Base-by-base conservation (phyloP, 2,329 filamentous ascomycete genomes). In the Aspergillus pseudonomiae region DNA sequence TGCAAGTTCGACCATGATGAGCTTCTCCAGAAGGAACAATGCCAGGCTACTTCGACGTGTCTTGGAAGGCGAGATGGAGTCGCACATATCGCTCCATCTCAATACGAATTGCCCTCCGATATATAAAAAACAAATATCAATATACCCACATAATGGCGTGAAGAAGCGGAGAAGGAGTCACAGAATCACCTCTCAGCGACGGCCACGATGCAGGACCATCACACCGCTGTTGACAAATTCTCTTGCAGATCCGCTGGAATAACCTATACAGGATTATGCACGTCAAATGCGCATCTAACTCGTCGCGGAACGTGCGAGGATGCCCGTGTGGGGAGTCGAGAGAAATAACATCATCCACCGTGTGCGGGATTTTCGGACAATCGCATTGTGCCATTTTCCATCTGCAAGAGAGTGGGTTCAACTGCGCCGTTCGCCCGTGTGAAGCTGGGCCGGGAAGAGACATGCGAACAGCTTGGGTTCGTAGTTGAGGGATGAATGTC, bases 201-300 rank as follows among this genome's bases (percentile, higher is more conserved):
- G 19, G 24, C n/a, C 5, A 46, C 43, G 21, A 60, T 54, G 52
- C 21, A 54, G 19, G 19, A 14, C 5, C 32, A 60, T 57, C 60
- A 65, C 63, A 65, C 60, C 60, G 60, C 63, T 53, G 53, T 3
- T 55, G 32, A 46, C 46, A 14, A 10, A 46, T 26, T 50, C 26
- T 50, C 46, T 19, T 19, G 45, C 6, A 9, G 39, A 19, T 41
- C 7, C 39, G 19, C 16, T 9, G n/a, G 7, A 54, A 21, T n/a
- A 54, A 24, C 9, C 52, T 34, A 32, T 6, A 36, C 3, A 11
- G 52, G 28, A 54, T 16, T n/a, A 36, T 28, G 46, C 24, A 54
- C 3, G 28, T 54, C 30, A 14, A 53, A 16, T 34, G 4, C 28
- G 2, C 14, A 36, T 39, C 12, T 14, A 21, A 55, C 34, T 55